Evolutionary conservation across 129 eudicot genomes (phyloP).

Genomic region (Lonicera japonica): DNA sequence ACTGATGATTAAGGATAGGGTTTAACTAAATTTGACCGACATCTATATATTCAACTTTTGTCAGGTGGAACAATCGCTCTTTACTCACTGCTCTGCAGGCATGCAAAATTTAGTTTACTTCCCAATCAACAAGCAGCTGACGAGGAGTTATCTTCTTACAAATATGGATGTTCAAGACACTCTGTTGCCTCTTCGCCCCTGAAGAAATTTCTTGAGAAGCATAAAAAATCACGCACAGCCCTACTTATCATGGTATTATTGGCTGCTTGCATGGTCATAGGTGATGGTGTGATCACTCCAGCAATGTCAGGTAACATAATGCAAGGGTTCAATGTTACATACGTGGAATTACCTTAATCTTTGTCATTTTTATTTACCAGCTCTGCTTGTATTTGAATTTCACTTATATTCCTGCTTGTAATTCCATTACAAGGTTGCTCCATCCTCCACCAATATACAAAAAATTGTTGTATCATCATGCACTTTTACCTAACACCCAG

Average conservation of each 20-base stretch:
- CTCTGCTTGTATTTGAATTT: no score
- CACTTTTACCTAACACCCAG: neutral
- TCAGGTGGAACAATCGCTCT: slow-evolving; percentile 92
- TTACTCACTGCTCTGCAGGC: slow-evolving; percentile 86
- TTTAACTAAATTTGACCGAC: slow-evolving; percentile 8
- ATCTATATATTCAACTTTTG: slow-evolving; percentile 1
- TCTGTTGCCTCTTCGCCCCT: slow-evolving; percentile 38
- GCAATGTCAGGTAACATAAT: slow-evolving; percentile 65
- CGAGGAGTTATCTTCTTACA: slow-evolving; percentile 76
- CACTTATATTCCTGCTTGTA: no score
- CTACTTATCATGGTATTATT: slow-evolving; percentile 70
- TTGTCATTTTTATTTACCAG: no score
- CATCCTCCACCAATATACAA: no score
- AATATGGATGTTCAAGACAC: slow-evolving; percentile 48
- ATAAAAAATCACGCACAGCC: slow-evolving; percentile 51
- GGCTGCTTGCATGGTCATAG: slow-evolving; percentile 91
- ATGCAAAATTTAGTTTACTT: slow-evolving; percentile 84
- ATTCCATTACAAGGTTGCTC: no score
- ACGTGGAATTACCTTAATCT: neutral
- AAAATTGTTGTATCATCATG: neutral
- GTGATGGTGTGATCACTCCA: slow-evolving; percentile 88
- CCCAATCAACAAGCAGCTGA: slow-evolving; percentile 98
- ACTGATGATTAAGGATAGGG: neutral
- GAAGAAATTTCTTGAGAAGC: slow-evolving; percentile 64
- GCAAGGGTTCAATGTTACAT: neutral